Evolutionary conservation across 208 protist genomes (phyloP).

Genomic region (Tritrichomonas foetus): DNA sequence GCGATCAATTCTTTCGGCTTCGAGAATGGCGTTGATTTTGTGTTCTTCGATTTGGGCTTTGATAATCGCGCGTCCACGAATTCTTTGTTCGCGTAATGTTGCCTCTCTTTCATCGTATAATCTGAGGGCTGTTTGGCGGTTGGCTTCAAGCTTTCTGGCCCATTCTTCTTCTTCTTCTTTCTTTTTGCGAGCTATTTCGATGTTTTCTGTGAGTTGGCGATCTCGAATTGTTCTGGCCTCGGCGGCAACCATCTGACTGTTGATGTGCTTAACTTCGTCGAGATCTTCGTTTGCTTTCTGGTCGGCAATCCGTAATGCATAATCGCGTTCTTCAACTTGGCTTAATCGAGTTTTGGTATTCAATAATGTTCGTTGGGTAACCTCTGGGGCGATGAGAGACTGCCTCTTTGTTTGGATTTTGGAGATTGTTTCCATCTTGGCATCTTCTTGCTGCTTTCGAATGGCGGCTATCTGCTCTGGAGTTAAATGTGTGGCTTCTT

Average conservation of each 20-base stretch:
- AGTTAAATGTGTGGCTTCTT: background rate
- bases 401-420: background rate
- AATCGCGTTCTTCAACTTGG: background rate
- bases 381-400: background rate
- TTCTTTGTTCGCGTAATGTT: background rate
- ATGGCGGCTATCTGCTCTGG: background rate
- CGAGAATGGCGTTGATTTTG: conserved; percentile 13
- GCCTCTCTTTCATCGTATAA: background rate
- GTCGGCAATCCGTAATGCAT: background rate
- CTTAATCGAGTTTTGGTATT: background rate
- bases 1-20: background rate
- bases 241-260: background rate
- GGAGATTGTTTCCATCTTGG: background rate
- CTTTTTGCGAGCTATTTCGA: background rate
- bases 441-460: background rate
- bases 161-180: background rate
- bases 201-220: background rate
- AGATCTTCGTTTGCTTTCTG: background rate
- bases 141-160: background rate
- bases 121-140: background rate
- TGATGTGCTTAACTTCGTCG: background rate
- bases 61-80: background rate
- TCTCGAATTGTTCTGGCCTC: background rate
- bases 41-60: background rate
- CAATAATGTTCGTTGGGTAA: background rate